Evolutionary conservation across 306 rosid species (phyloP), one percentile per base, ranked within the genome.

Genomic region (Albizia julibrissin): DNA sequence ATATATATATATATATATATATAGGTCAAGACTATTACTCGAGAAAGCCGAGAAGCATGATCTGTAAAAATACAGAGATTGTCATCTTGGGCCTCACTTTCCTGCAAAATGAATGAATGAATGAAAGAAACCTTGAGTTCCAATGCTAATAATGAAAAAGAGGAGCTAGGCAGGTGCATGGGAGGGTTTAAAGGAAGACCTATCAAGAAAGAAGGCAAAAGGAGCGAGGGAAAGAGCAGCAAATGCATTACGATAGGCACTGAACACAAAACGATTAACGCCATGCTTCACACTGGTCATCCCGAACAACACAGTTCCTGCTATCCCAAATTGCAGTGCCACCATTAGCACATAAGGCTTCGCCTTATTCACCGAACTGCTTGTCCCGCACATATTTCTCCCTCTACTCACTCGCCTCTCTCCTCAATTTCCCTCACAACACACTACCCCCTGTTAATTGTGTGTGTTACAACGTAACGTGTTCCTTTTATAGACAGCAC

Each of bases 71-170:
- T 61, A 87, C 79, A 1, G 88, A 39, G 44, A 87, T 49, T 34
- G 97, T 90, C 93, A 91, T 88, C 86, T 88, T 90, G 31, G 94
- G 93, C 76, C 98, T 88, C 27, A 68, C 80, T 87, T 84, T 88
- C 89, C 97, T 93, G 91, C 75, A 75, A 77, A 75, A 77, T 18
- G 40, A 37, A 77, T 18, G 40, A 37, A 77, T 18, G n/a, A 18
- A 50, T 6, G 6, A 50, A 50, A 50, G 7, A 50, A 50, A 50
- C 58, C n/a, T 50, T 50, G 58, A 50, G n/a, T 50, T 18, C 58
- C 58, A 50, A 50, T 16, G 58, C 58, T 15, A 50, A 15, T 5
- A 50, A 50, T 50, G 2, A 49, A 42, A n/a, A 56, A 56, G 26
- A n/a, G 27, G 64, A 59, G 33, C 21, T 5, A 26, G 31, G 6